Conservation (phyloP, 2,329 filamentous ascomycete species). For the Fusarium sp. region DNA sequence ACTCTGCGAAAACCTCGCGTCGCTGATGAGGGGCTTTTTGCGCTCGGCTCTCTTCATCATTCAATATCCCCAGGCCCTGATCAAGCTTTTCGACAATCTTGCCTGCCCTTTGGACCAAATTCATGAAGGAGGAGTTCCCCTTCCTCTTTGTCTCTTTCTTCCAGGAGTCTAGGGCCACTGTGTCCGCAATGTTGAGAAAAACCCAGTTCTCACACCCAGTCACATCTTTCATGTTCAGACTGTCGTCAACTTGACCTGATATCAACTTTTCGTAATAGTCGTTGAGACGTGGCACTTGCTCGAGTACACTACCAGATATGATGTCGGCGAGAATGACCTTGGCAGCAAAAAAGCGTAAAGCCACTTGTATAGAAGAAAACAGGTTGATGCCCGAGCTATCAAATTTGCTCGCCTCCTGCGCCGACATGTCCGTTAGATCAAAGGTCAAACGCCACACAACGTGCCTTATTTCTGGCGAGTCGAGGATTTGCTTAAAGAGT, state of each 20-base stretch:
- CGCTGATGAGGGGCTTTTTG: background rate
- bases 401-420: background rate
- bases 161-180: background rate
- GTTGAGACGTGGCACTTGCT: background rate
- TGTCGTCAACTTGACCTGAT: accelerated
- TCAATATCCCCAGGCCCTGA: background rate
- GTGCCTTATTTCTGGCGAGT: background rate
- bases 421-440: background rate
- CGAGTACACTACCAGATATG: constrained; percentile 1
- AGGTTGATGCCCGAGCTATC: background rate
- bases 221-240: background rate
- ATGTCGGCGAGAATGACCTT: constrained; percentile 44
- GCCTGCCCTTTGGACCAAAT: background rate
- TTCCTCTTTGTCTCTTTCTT: background rate
- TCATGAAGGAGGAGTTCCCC: background rate
- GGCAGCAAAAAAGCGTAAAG: constrained; percentile 48
- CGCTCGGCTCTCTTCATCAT: accelerated
- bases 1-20: background rate
- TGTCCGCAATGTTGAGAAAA: background rate
- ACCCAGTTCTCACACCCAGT: constrained; percentile 22
- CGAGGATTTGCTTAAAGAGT: background rate
- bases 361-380: constrained; percentile 44
- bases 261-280: background rate
- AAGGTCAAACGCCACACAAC: background rate
- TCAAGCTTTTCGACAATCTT: background rate